Evolutionary conservation across 129 eudicot genomes (phyloP), one percentile per base, ranked within the genome.

Genomic region (Rutidosis leptorrhynchoides): DNA sequence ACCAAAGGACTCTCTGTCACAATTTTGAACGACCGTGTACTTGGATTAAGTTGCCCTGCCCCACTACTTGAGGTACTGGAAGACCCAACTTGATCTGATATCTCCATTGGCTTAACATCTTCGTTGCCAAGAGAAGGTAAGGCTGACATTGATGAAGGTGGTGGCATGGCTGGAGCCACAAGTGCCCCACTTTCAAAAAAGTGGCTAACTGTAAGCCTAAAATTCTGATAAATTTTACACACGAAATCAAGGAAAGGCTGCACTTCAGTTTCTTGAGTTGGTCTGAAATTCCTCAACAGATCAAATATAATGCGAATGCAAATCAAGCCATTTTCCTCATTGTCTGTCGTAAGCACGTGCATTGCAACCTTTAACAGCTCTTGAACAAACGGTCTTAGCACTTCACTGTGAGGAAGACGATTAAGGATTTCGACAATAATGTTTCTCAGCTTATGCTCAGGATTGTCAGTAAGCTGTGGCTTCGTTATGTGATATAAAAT

Each of bases 1-100:
- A 93, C 98, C 89, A 93, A 63, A 0, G 98, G 98, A 70, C 96
- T 93, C 87, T 93, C 98, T 1, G 98, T 93, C 19, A 93, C 96
- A 74, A 93, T 82, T 80, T 93, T 93, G 66, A 93, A 93, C 1
- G 98, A 93, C 65, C 95, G 75, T 8, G 96, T 88, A 73, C 96
- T 93, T 21, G 98, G 96, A 84, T 93, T 93, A 40, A 93, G 91
- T 75, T 85, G 96, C 24, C 85, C 91, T 1, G 84, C 57, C 30
- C 79, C 96, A 63, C 70, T 68, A 20, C 83, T 78, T 21, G 79
- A 59, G 35, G 81, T 22, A 17, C 64, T 23, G n/a, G 87, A 59
- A 29, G 81, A 79, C 27, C 89, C 88, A 79, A 88, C 81, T 70
- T 93, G 96, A 84, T 88, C 98, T 4, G 95, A 82, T 12, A 84